Percentiles rank a stretch among this genome's conserved stretches.
These are phyloP conservation scores for Suillus subaureus DNA, from an alignment of 768 basidiomycete genomes.

Conservation along the genomic window DNA sequence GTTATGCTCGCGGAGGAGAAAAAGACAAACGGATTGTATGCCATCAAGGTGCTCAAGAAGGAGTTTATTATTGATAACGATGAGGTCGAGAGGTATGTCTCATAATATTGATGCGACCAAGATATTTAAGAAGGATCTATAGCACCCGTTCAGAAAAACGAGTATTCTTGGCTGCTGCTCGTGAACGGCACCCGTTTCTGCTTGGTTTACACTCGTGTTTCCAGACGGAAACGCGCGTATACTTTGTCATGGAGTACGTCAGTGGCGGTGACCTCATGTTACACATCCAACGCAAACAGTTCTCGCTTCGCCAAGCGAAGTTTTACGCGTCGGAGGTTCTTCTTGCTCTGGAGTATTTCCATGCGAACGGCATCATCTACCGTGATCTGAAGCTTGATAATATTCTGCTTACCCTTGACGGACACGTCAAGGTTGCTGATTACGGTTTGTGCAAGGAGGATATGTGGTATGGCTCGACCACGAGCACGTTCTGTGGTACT, in stretches of 20 bases:
- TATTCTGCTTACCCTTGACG: constrained; percentile 93
- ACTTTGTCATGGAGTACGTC: constrained; percentile 99
- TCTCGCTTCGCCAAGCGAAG: constrained; percentile 97
- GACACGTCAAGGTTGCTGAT: constrained; percentile 98
- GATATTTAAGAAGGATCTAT: constrained; percentile 12
- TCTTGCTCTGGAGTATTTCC: constrained; percentile 96
- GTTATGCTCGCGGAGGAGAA: constrained; percentile 99
- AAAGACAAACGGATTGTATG: constrained; percentile 82
- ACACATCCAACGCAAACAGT: constrained; percentile 98
- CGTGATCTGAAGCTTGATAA: constrained; percentile 98
- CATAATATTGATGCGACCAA: constrained; percentile 3
- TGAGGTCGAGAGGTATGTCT: constrained; percentile 91
- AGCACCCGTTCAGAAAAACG: constrained; percentile 99
- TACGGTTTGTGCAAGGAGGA: constrained; percentile 99
- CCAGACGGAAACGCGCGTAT: constrained; percentile 98
- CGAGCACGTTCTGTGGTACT: constrained; percentile 98
- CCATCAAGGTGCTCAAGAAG: constrained; percentile 99
- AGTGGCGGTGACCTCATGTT: constrained; percentile 99
- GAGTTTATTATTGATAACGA: constrained; percentile 99
- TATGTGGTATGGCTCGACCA: constrained; percentile 96
- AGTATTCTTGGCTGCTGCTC: constrained; percentile 95
- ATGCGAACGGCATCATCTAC: constrained; percentile 98
- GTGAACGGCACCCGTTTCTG: constrained; percentile 96
- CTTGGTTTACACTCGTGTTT: constrained; percentile 98
- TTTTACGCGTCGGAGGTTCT: constrained; percentile 98